A percentile compares a stretch with the other conserved stretches of the same genome.
phyloP scores from a whole-genome alignment of 2,329 filamentous ascomycete genomes.

The Didymosphaeria variabile region DNA sequence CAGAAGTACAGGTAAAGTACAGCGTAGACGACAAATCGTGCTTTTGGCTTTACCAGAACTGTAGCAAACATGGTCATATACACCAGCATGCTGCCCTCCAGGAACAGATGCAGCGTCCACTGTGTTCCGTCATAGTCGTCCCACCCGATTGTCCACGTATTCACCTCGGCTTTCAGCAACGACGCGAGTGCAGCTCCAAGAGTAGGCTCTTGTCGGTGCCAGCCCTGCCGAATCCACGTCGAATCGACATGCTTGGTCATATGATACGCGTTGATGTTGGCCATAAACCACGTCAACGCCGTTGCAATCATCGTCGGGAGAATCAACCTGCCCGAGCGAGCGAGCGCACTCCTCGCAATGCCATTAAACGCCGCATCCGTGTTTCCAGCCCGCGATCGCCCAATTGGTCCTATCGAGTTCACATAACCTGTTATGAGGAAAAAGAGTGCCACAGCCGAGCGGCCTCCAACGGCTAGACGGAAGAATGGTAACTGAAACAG shows the following conservation, averaged over 20 bases:
- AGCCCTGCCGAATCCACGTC: slow-evolving; percentile 63
- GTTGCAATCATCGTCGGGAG: slow-evolving; percentile 67
- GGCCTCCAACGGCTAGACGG: slow-evolving; percentile 65
- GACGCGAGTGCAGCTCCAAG: slow-evolving; percentile 43
- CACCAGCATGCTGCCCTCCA: slow-evolving; percentile 54
- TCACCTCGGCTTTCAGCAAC: slow-evolving; percentile 40
- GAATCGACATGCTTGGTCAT: slow-evolving; percentile 66
- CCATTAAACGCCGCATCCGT: slow-evolving; percentile 62
- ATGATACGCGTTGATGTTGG: slow-evolving; percentile 66
- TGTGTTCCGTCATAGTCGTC: slow-evolving; percentile 55
- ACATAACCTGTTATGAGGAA: slow-evolving; percentile 70
- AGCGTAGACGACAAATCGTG: slow-evolving; percentile 46
- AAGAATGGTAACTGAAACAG: slow-evolving; percentile 68
- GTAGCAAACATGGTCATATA: slow-evolving; percentile 55
- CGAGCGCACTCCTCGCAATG: slow-evolving; percentile 66
- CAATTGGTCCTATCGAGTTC: slow-evolving; percentile 69
- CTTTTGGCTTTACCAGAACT: slow-evolving; percentile 48
- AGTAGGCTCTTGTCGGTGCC: slow-evolving; percentile 47
- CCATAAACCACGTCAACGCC: slow-evolving; percentile 63
- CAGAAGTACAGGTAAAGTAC: slow-evolving; percentile 53
- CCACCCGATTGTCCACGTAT: slow-evolving; percentile 52
- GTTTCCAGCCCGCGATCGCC: slow-evolving; percentile 63
- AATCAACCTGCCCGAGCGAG: slow-evolving; percentile 66
- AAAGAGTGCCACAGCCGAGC: slow-evolving; percentile 50
- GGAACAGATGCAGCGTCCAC: slow-evolving; percentile 55